A percentile compares a stretch with the other conserved stretches of the same genome.
Evolutionary conservation across 345 rosid genomes (phyloP).

Genomic region (Sapria himalayana): DNA sequence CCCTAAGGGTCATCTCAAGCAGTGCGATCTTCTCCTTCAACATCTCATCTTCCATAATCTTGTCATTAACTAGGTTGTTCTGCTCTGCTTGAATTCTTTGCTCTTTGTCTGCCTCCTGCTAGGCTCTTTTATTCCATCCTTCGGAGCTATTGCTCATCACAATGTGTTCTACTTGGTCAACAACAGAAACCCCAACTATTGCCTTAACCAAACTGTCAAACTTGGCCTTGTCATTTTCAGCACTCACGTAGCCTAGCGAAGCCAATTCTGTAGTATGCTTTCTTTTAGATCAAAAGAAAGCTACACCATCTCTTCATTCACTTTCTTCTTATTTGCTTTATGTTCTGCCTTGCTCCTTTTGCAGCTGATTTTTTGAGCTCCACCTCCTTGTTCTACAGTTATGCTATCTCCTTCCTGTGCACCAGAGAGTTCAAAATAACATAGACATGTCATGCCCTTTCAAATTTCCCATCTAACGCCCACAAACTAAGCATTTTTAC

Average conservation of each 20-base stretch:
- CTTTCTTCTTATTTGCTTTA: conserved; percentile 90
- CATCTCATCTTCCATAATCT: conserved; percentile 38
- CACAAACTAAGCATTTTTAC: too few species aligned
- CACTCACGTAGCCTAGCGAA: conserved; percentile 36
- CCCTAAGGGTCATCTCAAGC: conserved; percentile 35
- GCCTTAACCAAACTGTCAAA: conserved; percentile 70
- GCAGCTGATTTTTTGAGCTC: conserved; percentile 83
- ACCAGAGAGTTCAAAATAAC: too few species aligned
- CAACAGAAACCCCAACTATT: conserved; percentile 58
- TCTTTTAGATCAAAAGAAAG: conserved; percentile 54
- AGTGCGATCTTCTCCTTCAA: conserved; percentile 42
- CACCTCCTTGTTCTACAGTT: conserved; percentile 64
- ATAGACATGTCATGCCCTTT: too few species aligned
- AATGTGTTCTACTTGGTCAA: conserved; percentile 31
- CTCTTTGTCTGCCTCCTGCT: conserved; percentile 79
- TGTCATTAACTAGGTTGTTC: conserved; percentile 48
- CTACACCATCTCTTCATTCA: conserved; percentile 56
- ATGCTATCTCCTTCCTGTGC: conserved; percentile 49
- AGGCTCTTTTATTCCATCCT: conserved; percentile 68
- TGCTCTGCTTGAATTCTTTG: conserved; percentile 85
- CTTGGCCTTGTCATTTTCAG: conserved; percentile 36
- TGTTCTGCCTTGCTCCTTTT: conserved; percentile 95
- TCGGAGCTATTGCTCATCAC: conserved; percentile 58
- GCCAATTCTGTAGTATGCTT: conserved; percentile 61
- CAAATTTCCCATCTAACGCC: too few species aligned